phyloP scores from a whole-genome alignment of 2,329 filamentous ascomycete species.

The Ophiostoma australiae region DNA sequence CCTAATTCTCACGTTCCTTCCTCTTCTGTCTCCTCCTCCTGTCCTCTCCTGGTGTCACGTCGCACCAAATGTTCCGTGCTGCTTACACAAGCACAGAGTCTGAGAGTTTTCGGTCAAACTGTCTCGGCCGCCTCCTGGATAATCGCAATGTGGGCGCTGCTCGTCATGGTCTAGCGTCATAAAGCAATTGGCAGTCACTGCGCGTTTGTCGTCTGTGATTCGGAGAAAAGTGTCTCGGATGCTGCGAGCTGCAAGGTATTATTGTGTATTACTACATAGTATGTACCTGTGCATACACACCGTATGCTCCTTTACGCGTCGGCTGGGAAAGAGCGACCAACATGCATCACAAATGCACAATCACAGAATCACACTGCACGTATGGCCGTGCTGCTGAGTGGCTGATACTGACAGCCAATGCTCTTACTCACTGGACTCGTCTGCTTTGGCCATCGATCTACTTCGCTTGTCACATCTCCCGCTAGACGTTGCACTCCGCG shows the following conservation, averaged over 20 bases:
- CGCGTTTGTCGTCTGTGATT: background rate
- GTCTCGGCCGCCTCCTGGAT: background rate
- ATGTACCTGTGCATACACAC: too few species aligned
- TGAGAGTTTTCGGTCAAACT: background rate
- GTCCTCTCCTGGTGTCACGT: background rate
- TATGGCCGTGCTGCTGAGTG: background rate
- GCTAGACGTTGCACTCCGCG: background rate
- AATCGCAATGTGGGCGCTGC: background rate
- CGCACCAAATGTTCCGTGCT: background rate
- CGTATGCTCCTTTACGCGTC: background rate
- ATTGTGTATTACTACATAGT: too few species aligned
- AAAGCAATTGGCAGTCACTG: too few species aligned
- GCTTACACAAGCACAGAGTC: background rate
- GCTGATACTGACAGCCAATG: background rate
- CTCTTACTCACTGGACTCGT: background rate
- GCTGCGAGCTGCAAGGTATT: background rate
- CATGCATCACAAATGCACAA: background rate
- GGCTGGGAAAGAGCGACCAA: background rate
- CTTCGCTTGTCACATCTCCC: background rate
- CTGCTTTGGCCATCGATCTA: constrained; percentile 1
- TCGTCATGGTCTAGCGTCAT: background rate
- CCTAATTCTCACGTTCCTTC: background rate
- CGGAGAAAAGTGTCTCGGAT: constrained; percentile 2
- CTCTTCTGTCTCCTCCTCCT: background rate
- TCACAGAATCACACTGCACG: background rate